These are phyloP conservation scores for Tuber microsphaerosporum DNA, from an alignment of 495 filamentous ascomycete genomes.

Conservation along the genomic window DNA sequence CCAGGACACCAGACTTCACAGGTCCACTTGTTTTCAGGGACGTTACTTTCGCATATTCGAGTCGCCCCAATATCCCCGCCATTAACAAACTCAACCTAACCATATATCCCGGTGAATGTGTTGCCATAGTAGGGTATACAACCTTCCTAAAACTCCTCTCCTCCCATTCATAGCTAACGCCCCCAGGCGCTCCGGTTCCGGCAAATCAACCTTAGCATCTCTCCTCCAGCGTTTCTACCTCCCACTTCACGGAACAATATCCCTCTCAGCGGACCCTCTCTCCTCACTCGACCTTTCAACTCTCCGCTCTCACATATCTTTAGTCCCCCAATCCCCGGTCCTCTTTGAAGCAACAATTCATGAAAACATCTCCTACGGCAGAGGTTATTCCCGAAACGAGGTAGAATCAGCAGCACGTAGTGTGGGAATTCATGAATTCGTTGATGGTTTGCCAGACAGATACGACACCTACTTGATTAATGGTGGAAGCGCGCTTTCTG, in stretches of 20 bases:
- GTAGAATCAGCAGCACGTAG: conserved; percentile 56
- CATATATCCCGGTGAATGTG: conserved; percentile 73
- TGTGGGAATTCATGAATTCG: conserved; percentile 75
- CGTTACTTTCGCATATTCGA: conserved; percentile 61
- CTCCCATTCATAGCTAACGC: conserved; percentile 46
- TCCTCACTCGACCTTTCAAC: conserved; percentile 52
- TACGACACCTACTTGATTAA: conserved; percentile 74
- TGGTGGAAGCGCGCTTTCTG: conserved; percentile 55
- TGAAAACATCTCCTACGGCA: conserved; percentile 75
- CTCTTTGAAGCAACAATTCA: conserved; percentile 67
- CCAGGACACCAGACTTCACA: conserved; percentile 42
- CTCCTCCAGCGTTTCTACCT: conserved; percentile 64
- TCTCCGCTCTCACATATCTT: conserved; percentile 61
- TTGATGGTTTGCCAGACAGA: conserved; percentile 61
- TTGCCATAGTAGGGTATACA: conserved; percentile 65
- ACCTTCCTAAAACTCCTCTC: conserved; percentile 41
- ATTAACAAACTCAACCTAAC: conserved; percentile 50
- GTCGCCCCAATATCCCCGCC: conserved; percentile 55
- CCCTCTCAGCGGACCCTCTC: conserved; percentile 54
- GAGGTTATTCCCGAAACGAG: conserved; percentile 21
- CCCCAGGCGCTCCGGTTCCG: conserved; percentile 60
- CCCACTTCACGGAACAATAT: conserved; percentile 46
- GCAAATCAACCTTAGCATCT: conserved; percentile 79
- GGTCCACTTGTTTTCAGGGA: conserved; percentile 54
- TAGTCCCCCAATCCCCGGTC: conserved; percentile 71